Conservation (phyloP, 75 land plant genomes). For the Sequoiadendron giganteum region DNA sequence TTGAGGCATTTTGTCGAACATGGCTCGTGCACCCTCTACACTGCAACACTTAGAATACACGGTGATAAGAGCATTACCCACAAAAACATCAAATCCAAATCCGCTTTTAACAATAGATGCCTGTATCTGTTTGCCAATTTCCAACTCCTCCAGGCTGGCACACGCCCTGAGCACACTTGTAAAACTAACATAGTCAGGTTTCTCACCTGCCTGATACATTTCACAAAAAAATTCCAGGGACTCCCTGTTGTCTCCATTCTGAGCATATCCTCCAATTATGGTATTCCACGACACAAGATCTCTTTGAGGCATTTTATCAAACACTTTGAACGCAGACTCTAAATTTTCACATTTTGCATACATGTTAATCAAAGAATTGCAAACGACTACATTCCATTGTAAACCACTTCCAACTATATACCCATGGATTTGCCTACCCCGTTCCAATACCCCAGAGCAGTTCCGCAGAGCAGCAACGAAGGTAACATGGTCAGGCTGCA, state of each 20-base stretch:
- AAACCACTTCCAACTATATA: conserved; percentile 23
- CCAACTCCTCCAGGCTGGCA: background rate
- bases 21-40: conserved; percentile 29
- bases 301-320: conserved; percentile 23
- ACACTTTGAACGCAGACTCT: conserved; percentile 21
- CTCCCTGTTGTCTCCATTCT: conserved; percentile 18
- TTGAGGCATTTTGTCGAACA: conserved; percentile 33
- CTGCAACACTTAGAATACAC: conserved; percentile 35
- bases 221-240: conserved; percentile 18
- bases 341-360: conserved; percentile 31
- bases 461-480: conserved; percentile 27
- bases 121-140: conserved; percentile 15
- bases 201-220: conserved; percentile 10
- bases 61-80: conserved; percentile 34
- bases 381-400: conserved; percentile 8
- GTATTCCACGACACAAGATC: conserved; percentile 38
- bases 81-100: background rate
- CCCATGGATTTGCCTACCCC: conserved; percentile 53
- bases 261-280: conserved; percentile 27
- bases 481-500: conserved; percentile 26
- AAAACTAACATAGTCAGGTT: background rate
- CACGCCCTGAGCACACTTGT: conserved; percentile 1
- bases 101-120: background rate
- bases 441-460: background rate
- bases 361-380: conserved; percentile 38